These are phyloP conservation scores for Oemleria cerasiformis DNA, from an alignment of 306 rosid genomes.

Conservation along the genomic window DNA sequence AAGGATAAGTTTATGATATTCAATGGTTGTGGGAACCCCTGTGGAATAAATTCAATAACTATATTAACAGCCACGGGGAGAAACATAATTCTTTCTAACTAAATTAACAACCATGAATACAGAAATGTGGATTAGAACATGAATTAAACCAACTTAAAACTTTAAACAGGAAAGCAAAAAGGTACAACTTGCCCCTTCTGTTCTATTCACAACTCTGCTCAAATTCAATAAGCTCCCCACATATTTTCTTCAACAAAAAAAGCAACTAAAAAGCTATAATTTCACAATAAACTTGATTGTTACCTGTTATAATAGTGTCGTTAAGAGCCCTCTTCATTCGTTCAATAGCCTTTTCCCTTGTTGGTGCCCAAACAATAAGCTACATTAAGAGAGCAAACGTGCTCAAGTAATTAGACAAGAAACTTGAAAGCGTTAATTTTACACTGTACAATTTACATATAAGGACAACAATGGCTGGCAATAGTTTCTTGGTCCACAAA, in stretches of 20 bases:
- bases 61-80: not conserved
- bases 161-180: not conserved
- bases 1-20: slow-evolving; percentile 94
- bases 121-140: not conserved
- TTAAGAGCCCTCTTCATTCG: slow-evolving; percentile 98
- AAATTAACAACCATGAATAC: not conserved
- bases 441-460: not conserved
- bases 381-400: slow-evolving; percentile 24
- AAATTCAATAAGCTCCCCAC: not conserved
- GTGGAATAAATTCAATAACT: slow-evolving; percentile 20
- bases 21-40: slow-evolving; percentile 99
- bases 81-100: not conserved
- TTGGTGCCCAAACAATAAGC: slow-evolving; percentile 99
- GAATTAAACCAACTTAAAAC: not conserved
- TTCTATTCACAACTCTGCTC: not conserved
- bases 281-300: not conserved
- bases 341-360: slow-evolving; percentile 91
- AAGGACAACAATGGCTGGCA: not conserved
- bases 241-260: not conserved
- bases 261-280: slow-evolving; percentile 8
- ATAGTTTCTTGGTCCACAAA: slow-evolving; percentile 6
- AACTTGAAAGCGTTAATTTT: not conserved
- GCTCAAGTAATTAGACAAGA: slow-evolving; percentile 5
- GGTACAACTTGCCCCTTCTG: not conserved
- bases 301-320: slow-evolving; percentile 92